Percentiles rank a stretch among this genome's conserved stretches.
Evolutionary conservation across 2,329 filamentous ascomycete species (phyloP).

Genomic region (Aspergillus pseudoviridinutans): DNA sequence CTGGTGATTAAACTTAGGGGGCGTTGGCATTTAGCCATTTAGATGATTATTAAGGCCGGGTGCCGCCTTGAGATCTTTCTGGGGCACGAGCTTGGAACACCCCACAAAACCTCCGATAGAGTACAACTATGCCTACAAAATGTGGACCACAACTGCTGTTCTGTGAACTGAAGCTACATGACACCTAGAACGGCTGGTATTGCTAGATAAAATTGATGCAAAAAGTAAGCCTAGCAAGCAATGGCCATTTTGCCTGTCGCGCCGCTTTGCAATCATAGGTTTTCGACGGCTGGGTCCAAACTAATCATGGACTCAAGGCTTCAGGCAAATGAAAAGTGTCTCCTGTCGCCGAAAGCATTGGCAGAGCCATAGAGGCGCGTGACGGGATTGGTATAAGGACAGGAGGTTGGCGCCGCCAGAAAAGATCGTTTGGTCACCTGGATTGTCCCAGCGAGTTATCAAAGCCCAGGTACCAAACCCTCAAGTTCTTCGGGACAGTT

Average conservation of each 20-base stretch:
- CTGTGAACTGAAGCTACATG: not conserved
- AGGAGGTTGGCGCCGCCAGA: not conserved
- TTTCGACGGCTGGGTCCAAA: not conserved
- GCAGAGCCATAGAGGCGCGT: not conserved
- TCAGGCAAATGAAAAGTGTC: not conserved
- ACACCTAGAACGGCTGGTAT: not conserved
- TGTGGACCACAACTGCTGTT: not conserved
- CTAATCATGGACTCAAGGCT: not conserved
- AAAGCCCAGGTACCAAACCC: not conserved
- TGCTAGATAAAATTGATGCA: not conserved
- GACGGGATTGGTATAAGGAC: not conserved
- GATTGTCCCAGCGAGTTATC: not conserved
- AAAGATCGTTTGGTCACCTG: not conserved
- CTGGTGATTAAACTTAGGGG: not conserved
- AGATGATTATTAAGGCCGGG: not conserved
- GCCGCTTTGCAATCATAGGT: not conserved
- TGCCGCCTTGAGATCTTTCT: not conserved
- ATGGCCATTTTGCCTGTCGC: not conserved
- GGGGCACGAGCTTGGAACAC: not conserved
- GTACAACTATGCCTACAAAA: not conserved
- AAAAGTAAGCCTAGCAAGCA: not conserved
- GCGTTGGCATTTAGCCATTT: not conserved
- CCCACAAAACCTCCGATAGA: not conserved
- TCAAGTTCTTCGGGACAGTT: not conserved
- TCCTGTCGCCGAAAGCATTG: not conserved